Percentiles rank a stretch among this genome's conserved stretches.
These are phyloP conservation scores for Thielaviopsis populi DNA, from an alignment of 2,329 filamentous ascomycete species.

Conservation along the genomic window DNA sequence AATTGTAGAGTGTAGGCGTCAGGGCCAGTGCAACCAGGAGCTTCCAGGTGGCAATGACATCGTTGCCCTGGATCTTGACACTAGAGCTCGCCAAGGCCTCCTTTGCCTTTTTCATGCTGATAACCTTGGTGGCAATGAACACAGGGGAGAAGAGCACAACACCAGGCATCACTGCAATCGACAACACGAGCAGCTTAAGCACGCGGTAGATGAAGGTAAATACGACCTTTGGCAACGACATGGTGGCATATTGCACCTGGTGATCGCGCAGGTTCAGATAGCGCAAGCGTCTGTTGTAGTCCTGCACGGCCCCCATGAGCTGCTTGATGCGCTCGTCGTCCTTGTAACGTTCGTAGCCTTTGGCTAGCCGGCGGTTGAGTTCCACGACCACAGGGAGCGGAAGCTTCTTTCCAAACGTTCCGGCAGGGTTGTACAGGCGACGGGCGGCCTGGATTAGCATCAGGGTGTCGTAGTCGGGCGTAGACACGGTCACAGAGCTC, in stretches of 20 bases:
- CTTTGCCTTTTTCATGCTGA: slow-evolving; percentile 67
- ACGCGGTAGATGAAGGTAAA: slow-evolving; percentile 66
- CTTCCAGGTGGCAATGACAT: slow-evolving; percentile 92
- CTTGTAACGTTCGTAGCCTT: slow-evolving; percentile 86
- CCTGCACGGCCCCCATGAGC: slow-evolving; percentile 58
- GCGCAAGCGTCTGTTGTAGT: slow-evolving; percentile 76
- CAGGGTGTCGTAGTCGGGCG: slow-evolving; percentile 87
- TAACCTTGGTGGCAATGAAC: slow-evolving; percentile 69
- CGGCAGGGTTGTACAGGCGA: slow-evolving; percentile 67
- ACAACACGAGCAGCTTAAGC: slow-evolving; percentile 59
- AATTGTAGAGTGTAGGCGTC: slow-evolving; percentile 65
- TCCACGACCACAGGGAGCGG: slow-evolving; percentile 87
- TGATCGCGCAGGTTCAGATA: slow-evolving; percentile 83
- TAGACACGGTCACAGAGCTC: slow-evolving; percentile 76
- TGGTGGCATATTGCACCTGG: slow-evolving; percentile 81
- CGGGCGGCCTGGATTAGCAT: slow-evolving; percentile 94
- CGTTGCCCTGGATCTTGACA: slow-evolving; percentile 75
- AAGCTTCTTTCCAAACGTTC: slow-evolving; percentile 66
- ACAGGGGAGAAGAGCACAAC: slow-evolving; percentile 77
- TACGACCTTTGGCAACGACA: slow-evolving; percentile 62
- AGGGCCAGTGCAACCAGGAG: slow-evolving; percentile 74
- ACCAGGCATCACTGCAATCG: slow-evolving; percentile 71
- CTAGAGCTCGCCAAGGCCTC: slow-evolving; percentile 73
- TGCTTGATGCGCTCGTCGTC: slow-evolving; percentile 70
- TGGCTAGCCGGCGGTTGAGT: slow-evolving; percentile 76